These are phyloP conservation scores for Puccinia hordei DNA, from an alignment of 1,284 basidiomycete genomes.

Conservation along the genomic window DNA sequence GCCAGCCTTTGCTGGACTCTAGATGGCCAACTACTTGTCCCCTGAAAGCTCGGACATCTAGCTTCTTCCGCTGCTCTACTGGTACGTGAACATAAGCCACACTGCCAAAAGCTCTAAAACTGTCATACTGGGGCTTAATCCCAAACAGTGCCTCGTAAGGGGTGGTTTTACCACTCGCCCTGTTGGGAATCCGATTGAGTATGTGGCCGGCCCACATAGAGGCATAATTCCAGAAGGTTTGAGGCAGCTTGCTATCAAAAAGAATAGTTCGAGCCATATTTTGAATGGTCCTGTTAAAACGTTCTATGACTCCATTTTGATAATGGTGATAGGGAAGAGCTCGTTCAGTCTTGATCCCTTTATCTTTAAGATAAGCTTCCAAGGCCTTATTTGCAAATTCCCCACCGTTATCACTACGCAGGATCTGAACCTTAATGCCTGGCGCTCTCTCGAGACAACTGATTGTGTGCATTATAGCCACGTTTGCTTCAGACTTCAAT, in stretches of 20 bases:
- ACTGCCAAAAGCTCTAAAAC: too few relatives aligned
- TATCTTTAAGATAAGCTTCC: background rate
- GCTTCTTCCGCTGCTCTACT: too few relatives aligned
- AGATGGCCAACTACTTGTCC: too few relatives aligned
- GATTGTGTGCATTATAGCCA: background rate
- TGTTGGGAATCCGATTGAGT: constrained; percentile 20
- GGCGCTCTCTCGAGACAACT: background rate
- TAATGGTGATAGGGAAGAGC: constrained; percentile 31
- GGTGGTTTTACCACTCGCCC: background rate
- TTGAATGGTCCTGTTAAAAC: background rate
- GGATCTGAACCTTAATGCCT: background rate
- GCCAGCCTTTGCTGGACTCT: too few relatives aligned
- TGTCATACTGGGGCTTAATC: too few relatives aligned
- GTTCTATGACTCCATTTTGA: constrained; percentile 15
- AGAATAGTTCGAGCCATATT: constrained; percentile 9
- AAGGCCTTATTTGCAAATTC: constrained; percentile 6
- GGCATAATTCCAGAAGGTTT: constrained; percentile 10
- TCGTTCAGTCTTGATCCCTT: background rate
- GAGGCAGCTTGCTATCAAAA: background rate
- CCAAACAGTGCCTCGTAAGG: constrained; percentile 13
- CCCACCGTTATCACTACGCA: background rate
- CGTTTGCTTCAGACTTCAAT: background rate
- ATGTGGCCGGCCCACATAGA: constrained; percentile 23
- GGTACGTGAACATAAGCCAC: too few relatives aligned
- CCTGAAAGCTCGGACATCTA: too few relatives aligned